Evolutionary conservation across 2,329 filamentous ascomycete species (phyloP), one percentile per base, ranked within the genome.

Genomic region (Phialophora expanda): DNA sequence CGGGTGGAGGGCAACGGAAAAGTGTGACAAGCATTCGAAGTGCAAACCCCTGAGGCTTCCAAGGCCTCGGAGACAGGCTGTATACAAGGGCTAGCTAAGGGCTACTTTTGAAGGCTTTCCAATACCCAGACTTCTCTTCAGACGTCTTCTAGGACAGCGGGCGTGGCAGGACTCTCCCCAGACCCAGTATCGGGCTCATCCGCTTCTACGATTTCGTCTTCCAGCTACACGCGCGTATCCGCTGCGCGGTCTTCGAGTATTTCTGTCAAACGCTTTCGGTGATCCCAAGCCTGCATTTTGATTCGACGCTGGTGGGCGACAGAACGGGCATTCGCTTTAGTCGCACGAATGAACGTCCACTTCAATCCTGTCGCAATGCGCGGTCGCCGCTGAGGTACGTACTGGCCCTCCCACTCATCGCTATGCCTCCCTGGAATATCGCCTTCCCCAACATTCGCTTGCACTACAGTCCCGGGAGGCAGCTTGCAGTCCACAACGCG

Each of bases 401-500:
- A 54, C 12, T 53, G 57, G 8, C 12, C 63, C 80, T 9, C 7
- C 30, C 7, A 30, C 30, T 30, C 30, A 30, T 30, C 30, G 30
- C 9, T 9, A 9, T 30, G 30, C 30, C 30, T 9, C 30, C 30
- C 30, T 30, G 30, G 30, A 30, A 9, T 9, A 8, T 30, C 8
- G 30, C 30, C 30, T 30, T 30, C 8, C 30, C 30, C 30, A 30
- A 30, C 30, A 9, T 30, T 30, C 30, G 30, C 7, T 30, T 30
- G 30, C 30, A 30, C 30, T n/a, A n/a, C n/a, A n/a, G 73, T 75
- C 56, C 80, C 79, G 1, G 30, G 6, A 83, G 73, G 0, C 81
- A 74, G n/a, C 84, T 81, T 0, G 78, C 78, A 65, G 79, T 81
- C 79, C 80, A 84, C 0, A 84, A 73, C 0, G 81, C 82, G 55